These are phyloP conservation scores for Discostella pseudostelligera DNA, from an alignment of 108 stramenopile species.

Conservation along the genomic window DNA sequence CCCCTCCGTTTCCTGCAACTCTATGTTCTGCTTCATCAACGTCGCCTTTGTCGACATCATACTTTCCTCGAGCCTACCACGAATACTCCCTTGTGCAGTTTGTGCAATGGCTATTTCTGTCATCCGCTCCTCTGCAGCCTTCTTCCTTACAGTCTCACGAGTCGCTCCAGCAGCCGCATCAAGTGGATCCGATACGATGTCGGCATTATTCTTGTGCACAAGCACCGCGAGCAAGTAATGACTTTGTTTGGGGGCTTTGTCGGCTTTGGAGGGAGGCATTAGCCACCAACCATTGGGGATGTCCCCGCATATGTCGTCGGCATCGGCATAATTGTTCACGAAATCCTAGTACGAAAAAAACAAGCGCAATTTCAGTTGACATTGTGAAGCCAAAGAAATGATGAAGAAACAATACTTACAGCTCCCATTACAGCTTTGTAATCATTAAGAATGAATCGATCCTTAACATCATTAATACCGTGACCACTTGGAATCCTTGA, in stretches of 20 bases:
- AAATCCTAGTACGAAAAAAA: too few species aligned
- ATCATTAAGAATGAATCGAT: too few species aligned
- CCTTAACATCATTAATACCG: too few species aligned
- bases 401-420: too few species aligned
- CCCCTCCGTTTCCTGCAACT: slow-evolving; percentile 4
- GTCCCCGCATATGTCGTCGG: too few species aligned
- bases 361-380: too few species aligned
- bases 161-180: not conserved
- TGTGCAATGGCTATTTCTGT: not conserved
- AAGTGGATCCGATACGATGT: not conserved
- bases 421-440: too few species aligned
- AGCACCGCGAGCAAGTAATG: not conserved
- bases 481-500: too few species aligned
- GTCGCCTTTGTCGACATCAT: slow-evolving; percentile 3
- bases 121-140: not conserved
- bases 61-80: slow-evolving; percentile 17
- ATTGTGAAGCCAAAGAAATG: too few species aligned
- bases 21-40: not conserved
- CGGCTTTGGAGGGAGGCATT: too few species aligned
- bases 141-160: not conserved
- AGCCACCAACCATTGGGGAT: too few species aligned
- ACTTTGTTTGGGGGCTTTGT: not conserved
- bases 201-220: slow-evolving; percentile 3
- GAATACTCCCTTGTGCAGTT: slow-evolving; percentile 8
- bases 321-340: too few species aligned